Conservation (phyloP, 2,329 filamentous ascomycete genomes). For the Orbilia oligospora region DNA sequence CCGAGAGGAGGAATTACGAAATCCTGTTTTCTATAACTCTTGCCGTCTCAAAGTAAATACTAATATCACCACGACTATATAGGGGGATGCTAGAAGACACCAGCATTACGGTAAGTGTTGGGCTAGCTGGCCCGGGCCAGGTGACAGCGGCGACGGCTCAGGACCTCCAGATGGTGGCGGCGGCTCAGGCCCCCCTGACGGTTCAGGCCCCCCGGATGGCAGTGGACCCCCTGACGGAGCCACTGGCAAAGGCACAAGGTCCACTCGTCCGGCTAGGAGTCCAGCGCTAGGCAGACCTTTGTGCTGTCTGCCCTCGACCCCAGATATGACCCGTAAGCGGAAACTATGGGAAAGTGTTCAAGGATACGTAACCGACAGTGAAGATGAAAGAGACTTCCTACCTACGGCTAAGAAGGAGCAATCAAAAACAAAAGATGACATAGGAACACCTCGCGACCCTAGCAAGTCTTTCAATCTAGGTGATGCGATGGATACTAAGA, state of each 20-base stretch:
- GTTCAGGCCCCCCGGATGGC: too few species aligned
- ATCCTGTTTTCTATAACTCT: too few species aligned
- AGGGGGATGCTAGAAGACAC: conserved; percentile 8
- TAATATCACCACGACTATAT: not conserved
- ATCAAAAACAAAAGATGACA: not conserved
- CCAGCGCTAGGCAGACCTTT: not conserved
- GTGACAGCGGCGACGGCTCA: not conserved
- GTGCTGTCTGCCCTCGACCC: not conserved
- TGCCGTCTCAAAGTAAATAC: not conserved
- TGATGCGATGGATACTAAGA: not conserved
- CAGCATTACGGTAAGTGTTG: conserved; percentile 35
- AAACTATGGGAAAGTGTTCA: not conserved
- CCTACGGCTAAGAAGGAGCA: not conserved
- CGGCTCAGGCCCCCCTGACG: not conserved
- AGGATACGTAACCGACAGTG: conserved; percentile 10
- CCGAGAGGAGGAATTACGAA: not conserved
- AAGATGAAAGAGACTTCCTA: conserved; percentile 14
- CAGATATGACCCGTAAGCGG: conserved; percentile 10
- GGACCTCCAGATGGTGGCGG: not conserved
- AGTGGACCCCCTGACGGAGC: not conserved
- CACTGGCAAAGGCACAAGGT: conserved; percentile 17
- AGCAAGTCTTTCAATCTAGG: not conserved
- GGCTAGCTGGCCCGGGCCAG: conserved; percentile 13
- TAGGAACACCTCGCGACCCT: not conserved
- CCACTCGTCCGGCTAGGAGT: not conserved